Conservation (phyloP, 139 green algal genomes). For the Chlamydomonas schloesseri region DNA sequence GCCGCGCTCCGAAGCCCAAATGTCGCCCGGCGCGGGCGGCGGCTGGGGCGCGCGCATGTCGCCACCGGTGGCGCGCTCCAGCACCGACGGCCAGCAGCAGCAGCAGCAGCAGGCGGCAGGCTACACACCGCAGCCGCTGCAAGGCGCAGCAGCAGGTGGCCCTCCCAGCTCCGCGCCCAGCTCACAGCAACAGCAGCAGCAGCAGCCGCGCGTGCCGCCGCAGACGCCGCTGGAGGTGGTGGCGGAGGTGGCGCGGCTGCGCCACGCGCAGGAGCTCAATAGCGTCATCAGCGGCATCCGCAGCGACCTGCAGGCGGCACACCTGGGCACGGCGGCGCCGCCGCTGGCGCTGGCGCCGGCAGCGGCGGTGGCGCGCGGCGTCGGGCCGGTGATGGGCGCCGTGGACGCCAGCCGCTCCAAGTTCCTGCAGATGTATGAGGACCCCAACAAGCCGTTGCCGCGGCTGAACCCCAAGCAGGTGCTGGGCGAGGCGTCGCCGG, state of each 20-base stretch:
- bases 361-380: too few species aligned
- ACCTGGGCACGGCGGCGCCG: neutral
- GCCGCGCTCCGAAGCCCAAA: neutral
- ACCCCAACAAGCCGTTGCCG: conserved; percentile 16
- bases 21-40: too few species aligned
- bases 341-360: neutral
- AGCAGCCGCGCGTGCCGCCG: neutral
- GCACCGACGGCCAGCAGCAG: neutral
- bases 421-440: conserved; percentile 49
- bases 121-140: neutral
- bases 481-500: neutral
- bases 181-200: neutral
- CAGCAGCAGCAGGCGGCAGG: neutral
- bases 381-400: too few species aligned
- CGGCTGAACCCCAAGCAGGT: conserved; percentile 27
- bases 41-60: neutral
- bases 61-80: neutral
- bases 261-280: conserved; percentile 24
- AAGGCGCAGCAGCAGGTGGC: too few species aligned
- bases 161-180: too few species aligned
- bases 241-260: conserved; percentile 35
- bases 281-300: conserved; percentile 20
- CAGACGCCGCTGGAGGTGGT: conserved; percentile 30
- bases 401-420: conserved; percentile 4
- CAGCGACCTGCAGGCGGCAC: neutral